Percentiles rank a stretch among this genome's conserved stretches.
These are phyloP conservation scores for Candida fluviatilis DNA, from an alignment of 805 yeast genomes.

Conservation along the genomic window DNA sequence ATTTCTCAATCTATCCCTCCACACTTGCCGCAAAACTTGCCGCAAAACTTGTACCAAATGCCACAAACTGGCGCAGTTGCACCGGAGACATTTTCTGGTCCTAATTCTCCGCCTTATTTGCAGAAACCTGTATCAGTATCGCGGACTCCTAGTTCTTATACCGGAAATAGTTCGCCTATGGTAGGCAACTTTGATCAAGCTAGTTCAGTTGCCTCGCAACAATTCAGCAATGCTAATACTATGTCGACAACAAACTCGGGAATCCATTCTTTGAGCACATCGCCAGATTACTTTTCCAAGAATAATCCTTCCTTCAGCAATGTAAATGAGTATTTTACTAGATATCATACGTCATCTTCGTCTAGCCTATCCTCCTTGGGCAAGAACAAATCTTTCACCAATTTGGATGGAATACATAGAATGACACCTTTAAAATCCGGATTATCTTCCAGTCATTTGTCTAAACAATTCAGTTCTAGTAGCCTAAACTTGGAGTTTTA, in stretches of 20 bases:
- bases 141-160: not conserved
- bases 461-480: conserved; percentile 25
- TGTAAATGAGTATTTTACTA: conserved; percentile 29
- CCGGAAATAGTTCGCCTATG: no score
- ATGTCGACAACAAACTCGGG: conserved; percentile 23
- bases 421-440: conserved; percentile 42
- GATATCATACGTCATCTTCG: conserved; percentile 14
- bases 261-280: conserved; percentile 26
- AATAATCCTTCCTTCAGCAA: conserved; percentile 23
- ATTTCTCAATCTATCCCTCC: not conserved
- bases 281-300: conserved; percentile 17
- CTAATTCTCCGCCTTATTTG: not conserved
- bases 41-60: not conserved
- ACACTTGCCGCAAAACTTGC: not conserved
- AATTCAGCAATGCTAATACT: conserved; percentile 8
- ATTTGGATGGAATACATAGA: conserved; percentile 26
- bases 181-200: not conserved
- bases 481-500: conserved; percentile 35
- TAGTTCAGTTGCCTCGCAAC: not conserved
- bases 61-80: no score
- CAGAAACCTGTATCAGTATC: not conserved
- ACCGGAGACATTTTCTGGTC: conserved; percentile 1
- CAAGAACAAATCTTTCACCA: conserved; percentile 19
- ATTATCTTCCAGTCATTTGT: conserved; percentile 2
- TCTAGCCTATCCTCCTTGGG: conserved; percentile 14